phyloP scores from a whole-genome alignment of 2,329 filamentous ascomycete species.

The Neoarthrinium moseri region DNA sequence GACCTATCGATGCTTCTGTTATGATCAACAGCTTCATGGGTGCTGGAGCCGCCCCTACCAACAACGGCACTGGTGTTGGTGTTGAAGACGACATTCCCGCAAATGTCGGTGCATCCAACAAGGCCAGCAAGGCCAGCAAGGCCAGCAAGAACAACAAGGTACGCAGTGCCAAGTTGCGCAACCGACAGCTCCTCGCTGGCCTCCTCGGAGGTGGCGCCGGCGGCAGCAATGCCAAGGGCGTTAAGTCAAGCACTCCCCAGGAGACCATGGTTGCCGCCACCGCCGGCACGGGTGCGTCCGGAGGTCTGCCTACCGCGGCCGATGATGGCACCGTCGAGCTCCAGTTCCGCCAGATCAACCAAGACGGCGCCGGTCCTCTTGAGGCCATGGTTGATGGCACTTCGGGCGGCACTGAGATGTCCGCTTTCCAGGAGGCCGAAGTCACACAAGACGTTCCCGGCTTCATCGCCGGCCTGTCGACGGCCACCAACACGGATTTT shows the following conservation, averaged over 20 bases:
- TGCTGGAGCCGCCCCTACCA: constrained; percentile 33
- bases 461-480: constrained; percentile 55
- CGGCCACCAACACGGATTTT: constrained; percentile 62
- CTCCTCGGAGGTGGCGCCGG: constrained; percentile 30
- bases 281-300: constrained; percentile 50
- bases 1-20: constrained; percentile 54
- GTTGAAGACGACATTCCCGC: constrained; percentile 41
- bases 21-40: constrained; percentile 63
- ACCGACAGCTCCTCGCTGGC: constrained; percentile 21
- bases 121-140: too few species aligned
- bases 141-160: constrained; percentile 9
- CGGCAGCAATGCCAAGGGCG: constrained; percentile 34
- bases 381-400: constrained; percentile 60
- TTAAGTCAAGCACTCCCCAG: constrained; percentile 37
- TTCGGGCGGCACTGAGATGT: constrained; percentile 59
- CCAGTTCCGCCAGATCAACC: constrained; percentile 70
- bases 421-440: constrained; percentile 58
- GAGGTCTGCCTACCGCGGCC: constrained; percentile 59
- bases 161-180: constrained; percentile 22
- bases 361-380: constrained; percentile 66
- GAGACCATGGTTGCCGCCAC: constrained; percentile 55
- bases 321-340: constrained; percentile 62
- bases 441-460: constrained; percentile 64
- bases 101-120: constrained; percentile 5
- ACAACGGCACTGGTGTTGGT: constrained; percentile 37